A percentile compares a stretch with the other conserved stretches of the same genome.
phyloP scores from a whole-genome alignment of 1,139 yeast genomes.

The Arxiozyma bovina region DNA sequence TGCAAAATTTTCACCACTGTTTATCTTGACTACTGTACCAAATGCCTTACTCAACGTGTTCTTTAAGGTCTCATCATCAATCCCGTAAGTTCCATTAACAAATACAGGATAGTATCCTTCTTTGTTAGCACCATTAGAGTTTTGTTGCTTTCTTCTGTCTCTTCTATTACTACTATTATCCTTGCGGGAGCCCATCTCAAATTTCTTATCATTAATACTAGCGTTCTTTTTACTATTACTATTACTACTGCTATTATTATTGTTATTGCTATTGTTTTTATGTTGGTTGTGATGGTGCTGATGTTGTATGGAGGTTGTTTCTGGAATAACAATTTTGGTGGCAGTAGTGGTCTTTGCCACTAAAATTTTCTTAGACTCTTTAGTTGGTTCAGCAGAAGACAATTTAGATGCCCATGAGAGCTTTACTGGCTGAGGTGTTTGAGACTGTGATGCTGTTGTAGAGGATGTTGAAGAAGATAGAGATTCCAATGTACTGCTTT shows the following conservation, averaged over 20 bases:
- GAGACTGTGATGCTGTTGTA: not conserved
- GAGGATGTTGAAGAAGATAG: not conserved
- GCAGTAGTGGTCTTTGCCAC: conserved; percentile 3
- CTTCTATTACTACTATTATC: conserved; percentile 14
- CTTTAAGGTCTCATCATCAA: conserved; percentile 22
- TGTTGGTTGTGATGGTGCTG: not conserved
- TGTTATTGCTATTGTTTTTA: not conserved
- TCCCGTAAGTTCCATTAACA: conserved; percentile 25
- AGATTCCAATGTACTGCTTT: not conserved
- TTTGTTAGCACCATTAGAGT: conserved; percentile 22
- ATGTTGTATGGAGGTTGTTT: not conserved
- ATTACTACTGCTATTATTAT: no score
- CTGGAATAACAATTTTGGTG: conserved; percentile 2
- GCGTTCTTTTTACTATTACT: not conserved
- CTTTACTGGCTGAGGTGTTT: conserved; percentile 10
- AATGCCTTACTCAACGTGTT: conserved; percentile 21
- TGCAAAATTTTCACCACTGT: conserved; percentile 27
- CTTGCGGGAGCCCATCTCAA: conserved; percentile 13
- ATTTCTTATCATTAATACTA: conserved; percentile 10
- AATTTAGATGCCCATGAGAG: conserved; percentile 25
- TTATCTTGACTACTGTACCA: conserved; percentile 27
- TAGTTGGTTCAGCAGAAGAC: conserved; percentile 10
- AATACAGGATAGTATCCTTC: conserved; percentile 29
- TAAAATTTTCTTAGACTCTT: conserved; percentile 10
- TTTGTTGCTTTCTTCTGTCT: conserved; percentile 21